A percentile compares a stretch with the other conserved stretches of the same genome.
Evolutionary conservation across 345 rosid genomes (phyloP).

Genomic region (Sonneratia caseolaris): DNA sequence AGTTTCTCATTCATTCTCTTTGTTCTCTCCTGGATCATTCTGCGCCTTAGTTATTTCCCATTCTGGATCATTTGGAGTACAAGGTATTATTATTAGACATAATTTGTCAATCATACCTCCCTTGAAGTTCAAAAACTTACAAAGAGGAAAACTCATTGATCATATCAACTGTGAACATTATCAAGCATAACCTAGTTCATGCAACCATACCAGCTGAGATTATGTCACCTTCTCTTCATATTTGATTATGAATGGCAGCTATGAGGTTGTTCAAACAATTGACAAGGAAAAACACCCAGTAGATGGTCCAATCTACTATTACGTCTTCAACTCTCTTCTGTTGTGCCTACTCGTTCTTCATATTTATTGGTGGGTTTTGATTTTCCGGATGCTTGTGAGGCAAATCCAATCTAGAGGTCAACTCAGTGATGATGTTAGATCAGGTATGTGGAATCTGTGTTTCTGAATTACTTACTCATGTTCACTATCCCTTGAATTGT

Average conservation of each 20-base stretch:
- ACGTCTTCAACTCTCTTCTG: conserved; percentile 70
- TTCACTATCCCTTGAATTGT: neutral
- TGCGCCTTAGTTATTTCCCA: conserved; percentile 89
- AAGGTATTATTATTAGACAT: conserved; percentile 33
- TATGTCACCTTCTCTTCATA: neutral
- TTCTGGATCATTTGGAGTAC: conserved; percentile 99
- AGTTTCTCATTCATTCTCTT: conserved; percentile 67
- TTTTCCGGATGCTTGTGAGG: conserved; percentile 62
- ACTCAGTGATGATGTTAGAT: conserved; percentile 83
- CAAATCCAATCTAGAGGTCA: conserved; percentile 74
- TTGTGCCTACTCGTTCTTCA: conserved; percentile 68
- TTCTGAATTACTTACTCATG: neutral
- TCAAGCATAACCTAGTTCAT: neutral
- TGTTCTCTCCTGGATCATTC: conserved; percentile 72
- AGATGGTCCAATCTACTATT: conserved; percentile 65
- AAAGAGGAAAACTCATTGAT: neutral
- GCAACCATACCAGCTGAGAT: neutral
- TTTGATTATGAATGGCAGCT: conserved; percentile 34
- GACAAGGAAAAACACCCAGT: conserved; percentile 56
- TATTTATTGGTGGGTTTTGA: conserved; percentile 92
- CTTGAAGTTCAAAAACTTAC: neutral
- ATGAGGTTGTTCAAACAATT: conserved; percentile 58
- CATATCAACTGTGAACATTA: neutral
- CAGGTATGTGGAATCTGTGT: conserved; percentile 36
- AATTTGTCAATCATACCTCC: neutral